Conservation (phyloP, 129 eudicot genomes). For the Artemisia annua region DNA sequence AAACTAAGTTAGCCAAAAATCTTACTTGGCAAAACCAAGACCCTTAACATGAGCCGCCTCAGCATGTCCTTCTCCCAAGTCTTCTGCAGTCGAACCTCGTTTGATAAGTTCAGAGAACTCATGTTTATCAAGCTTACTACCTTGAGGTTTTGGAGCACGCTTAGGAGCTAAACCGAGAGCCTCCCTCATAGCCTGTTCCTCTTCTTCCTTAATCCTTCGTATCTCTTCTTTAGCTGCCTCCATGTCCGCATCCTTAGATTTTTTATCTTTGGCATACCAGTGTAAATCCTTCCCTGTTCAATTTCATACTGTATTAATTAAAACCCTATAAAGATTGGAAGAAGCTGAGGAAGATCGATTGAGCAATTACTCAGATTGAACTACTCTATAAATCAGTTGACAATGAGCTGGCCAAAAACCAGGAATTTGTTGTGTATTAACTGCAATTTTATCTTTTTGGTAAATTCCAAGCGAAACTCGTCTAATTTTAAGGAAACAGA, state of each 20-base stretch:
- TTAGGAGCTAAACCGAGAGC: slow-evolving; percentile 98
- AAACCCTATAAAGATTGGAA: background rate
- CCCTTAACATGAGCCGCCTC: slow-evolving; percentile 97
- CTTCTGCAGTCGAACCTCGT: slow-evolving; percentile 97
- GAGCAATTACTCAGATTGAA: background rate
- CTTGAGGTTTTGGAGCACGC: slow-evolving; percentile 69
- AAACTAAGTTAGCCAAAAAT: background rate
- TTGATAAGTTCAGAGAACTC: slow-evolving; percentile 92
- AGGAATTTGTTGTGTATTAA: background rate
- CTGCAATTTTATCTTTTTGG: background rate
- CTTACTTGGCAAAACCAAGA: slow-evolving; percentile 89
- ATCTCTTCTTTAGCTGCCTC: slow-evolving; percentile 93
- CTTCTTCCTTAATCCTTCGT: slow-evolving; percentile 88
- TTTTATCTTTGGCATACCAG: slow-evolving; percentile 88
- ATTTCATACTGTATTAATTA: background rate
- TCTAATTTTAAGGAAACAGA: background rate
- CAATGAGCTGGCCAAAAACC: slow-evolving; percentile 2
- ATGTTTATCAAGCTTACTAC: slow-evolving; percentile 82
- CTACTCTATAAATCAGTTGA: too few species aligned
- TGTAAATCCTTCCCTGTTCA: slow-evolving; percentile 85
- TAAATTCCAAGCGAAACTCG: background rate
- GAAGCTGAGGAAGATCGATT: background rate
- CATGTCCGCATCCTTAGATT: slow-evolving; percentile 42
- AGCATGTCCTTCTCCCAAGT: slow-evolving; percentile 97
- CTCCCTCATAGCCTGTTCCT: slow-evolving; percentile 98